phyloP scores from a whole-genome alignment of 208 protist genomes.

The Trypanosoma boissoni region DNA sequence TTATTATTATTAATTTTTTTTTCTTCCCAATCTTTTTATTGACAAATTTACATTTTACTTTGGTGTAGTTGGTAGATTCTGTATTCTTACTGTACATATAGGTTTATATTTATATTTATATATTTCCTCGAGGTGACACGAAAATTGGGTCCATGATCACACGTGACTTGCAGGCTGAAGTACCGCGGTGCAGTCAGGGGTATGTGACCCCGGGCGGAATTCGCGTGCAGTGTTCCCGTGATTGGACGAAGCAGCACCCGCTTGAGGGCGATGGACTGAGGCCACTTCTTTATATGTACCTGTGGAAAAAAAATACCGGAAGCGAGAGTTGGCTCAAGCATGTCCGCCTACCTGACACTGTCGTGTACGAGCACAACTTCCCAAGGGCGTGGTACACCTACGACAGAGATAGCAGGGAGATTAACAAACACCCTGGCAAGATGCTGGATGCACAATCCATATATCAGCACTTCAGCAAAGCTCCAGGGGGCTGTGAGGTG shows the following conservation, averaged over 20 bases:
- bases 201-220: conserved; percentile 63
- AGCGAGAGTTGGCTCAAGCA: conserved; percentile 58
- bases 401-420: conserved; percentile 72
- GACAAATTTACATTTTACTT: conserved; percentile 9
- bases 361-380: conserved; percentile 94
- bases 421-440: conserved; percentile 74
- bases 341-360: conserved; percentile 79
- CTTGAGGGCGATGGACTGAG: conserved; percentile 86
- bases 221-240: conserved; percentile 55
- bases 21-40: not conserved
- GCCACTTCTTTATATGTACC: conserved; percentile 75
- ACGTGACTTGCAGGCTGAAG: conserved; percentile 33
- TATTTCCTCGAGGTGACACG: not conserved
- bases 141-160: not conserved
- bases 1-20: not conserved
- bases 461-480: conserved; percentile 57
- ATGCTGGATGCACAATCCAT: conserved; percentile 89
- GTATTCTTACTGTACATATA: conserved; percentile 1
- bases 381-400: conserved; percentile 90
- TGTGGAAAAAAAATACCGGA: conserved; percentile 84
- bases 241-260: conserved; percentile 78
- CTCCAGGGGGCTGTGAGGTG: conserved; percentile 45
- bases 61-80: too few relatives aligned
- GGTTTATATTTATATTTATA: conserved; percentile 7
- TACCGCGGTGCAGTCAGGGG: conserved; percentile 42